Evolutionary conservation across 352 stramenopile species (phyloP).

Genomic region (Pythium vanterpoolii): DNA sequence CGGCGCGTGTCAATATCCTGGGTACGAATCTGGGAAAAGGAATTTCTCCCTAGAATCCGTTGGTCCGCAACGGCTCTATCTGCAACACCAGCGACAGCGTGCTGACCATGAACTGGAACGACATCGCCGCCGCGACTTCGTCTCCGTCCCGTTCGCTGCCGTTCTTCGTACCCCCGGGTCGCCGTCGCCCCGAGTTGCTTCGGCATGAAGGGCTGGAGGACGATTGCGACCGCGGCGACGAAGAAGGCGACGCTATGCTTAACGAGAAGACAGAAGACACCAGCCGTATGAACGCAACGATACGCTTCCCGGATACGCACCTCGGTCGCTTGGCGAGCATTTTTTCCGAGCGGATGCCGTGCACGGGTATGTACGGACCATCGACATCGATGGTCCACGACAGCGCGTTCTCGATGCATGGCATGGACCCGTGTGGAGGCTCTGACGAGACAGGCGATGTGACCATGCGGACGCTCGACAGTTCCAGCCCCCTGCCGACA

Average conservation of each 20-base stretch:
- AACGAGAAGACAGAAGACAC: conserved; percentile 7
- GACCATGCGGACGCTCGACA: conserved; percentile 11
- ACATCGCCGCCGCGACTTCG: neutral
- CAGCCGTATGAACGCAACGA: neutral
- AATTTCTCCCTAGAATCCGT: conserved; percentile 1
- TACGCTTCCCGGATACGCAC: conserved; percentile 18
- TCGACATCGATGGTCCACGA: neutral
- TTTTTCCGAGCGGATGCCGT: conserved; percentile 25
- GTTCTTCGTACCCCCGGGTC: conserved; percentile 7
- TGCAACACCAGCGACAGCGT: neutral
- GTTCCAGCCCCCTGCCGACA: neutral
- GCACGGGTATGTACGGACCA: conserved; percentile 22
- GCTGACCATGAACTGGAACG: conserved; percentile 29
- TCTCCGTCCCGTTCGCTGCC: neutral
- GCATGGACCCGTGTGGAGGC: conserved; percentile 4
- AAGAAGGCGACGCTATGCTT: conserved; percentile 10
- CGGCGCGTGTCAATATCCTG: neutral
- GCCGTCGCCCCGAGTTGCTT: conserved; percentile 9
- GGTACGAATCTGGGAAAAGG: conserved; percentile 25
- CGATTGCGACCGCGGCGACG: neutral
- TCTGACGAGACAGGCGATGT: neutral
- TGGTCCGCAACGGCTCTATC: conserved; percentile 1
- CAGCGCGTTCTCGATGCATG: conserved; percentile 14
- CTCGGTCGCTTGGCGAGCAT: conserved; percentile 19
- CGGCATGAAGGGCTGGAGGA: neutral